Conservation (phyloP, 805 yeast species). For the Wickerhamiella kurtzmanii region DNA sequence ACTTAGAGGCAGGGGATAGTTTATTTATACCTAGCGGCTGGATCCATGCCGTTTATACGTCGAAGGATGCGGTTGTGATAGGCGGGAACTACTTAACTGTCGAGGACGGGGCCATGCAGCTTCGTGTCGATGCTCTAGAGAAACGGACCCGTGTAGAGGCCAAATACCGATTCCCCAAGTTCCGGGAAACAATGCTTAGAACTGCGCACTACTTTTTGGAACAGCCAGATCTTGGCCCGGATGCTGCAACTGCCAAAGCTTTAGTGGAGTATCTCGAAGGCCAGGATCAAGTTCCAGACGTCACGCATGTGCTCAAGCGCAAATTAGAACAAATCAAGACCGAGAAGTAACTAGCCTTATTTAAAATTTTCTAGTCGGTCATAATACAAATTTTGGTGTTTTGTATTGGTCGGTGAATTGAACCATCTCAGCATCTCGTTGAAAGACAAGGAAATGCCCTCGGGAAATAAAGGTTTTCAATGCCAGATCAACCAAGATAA, state of each 20-base stretch:
- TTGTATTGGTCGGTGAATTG: too few relatives aligned
- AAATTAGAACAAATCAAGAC: background rate
- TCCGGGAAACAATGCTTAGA: constrained; percentile 57
- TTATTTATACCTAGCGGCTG: constrained; percentile 82
- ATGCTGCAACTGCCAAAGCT: background rate
- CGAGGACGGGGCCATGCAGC: constrained; percentile 47
- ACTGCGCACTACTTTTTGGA: constrained; percentile 28
- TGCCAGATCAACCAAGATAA: too few relatives aligned
- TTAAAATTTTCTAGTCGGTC: too few relatives aligned
- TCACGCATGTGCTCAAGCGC: background rate
- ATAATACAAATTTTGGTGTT: too few relatives aligned
- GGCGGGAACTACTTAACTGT: constrained; percentile 80
- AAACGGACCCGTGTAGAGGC: constrained; percentile 55
- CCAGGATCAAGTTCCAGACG: background rate
- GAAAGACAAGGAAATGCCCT: too few relatives aligned
- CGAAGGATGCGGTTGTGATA: constrained; percentile 62
- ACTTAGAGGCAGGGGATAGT: constrained; percentile 51
- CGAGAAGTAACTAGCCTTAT: too few relatives aligned
- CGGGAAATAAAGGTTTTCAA: too few relatives aligned
- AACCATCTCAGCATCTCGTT: too few relatives aligned
- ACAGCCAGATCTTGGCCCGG: background rate
- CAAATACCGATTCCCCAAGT: constrained; percentile 66
- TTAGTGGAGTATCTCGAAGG: background rate
- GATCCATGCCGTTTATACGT: constrained; percentile 84
- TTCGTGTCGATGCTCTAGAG: constrained; percentile 51